Evolutionary conservation across 768 basidiomycete species (phyloP), one percentile per base, ranked within the genome.

Genomic region (Mycena pura): DNA sequence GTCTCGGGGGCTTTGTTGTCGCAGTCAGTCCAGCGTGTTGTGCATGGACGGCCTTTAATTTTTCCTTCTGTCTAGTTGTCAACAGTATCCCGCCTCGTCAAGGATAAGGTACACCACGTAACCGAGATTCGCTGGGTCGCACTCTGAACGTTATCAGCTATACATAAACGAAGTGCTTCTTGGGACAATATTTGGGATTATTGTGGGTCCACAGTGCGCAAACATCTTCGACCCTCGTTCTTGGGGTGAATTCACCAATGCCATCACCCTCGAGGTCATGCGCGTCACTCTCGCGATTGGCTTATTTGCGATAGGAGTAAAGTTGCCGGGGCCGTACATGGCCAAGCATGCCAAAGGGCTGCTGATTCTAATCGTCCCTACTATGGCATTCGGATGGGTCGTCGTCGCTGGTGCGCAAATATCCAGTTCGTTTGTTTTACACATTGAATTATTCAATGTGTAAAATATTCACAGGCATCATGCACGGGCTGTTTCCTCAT

Each of bases 141-240:
- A 15, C 31, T 45, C 40, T 3, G 6, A 21, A 22, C 49, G 25
- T n/a, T 10, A 5, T 21, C 17, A 93, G 85, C 69, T 96, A 7
- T 96, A 90, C 70, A 85, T 97, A 65, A 97, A 94, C 66, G 96
- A 99, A 80, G 95, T 96, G 38, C 88, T 95, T 25, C 87, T 96
- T 28, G 95, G 94, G 2, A 96, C 94, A 0, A 82, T 81, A 0
- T 88, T 88, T 57, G 84, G 85, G 6, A 72, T 86, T 40, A 62
- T 86, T 50, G 83, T 90, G 54, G 91, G 94, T 3, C 95, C 93
- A 10, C 81, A 92, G 57, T 84, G 80, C 49, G 84, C 86, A 29
- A 82, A 84, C 39, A 76, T 89, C 7, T 92, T 95, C 73, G 77
- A 93, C 67, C 95, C 94, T 9, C 82, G 89, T 3, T 79, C 80